Evolutionary conservation across 768 basidiomycete species (phyloP), one percentile per base, ranked within the genome.

Genomic region (Mycena pura): DNA sequence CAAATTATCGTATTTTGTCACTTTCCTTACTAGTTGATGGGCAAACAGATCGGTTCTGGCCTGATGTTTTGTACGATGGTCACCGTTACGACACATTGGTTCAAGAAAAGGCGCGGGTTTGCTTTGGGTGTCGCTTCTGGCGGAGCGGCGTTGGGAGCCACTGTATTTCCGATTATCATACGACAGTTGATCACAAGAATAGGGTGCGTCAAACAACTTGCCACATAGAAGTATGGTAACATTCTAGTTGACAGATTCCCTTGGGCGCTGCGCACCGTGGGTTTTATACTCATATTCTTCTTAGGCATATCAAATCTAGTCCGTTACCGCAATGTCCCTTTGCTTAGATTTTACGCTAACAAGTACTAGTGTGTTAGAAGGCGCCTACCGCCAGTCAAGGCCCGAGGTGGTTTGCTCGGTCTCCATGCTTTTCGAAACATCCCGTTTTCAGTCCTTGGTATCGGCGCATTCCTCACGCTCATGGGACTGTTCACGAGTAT

Each of bases 41-140:
- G n/a, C n/a, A n/a, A n/a, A n/a, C 49, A 51, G 49, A 15, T 51
- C 21, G 49, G 36, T 3, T 51, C 22, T 11, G 49, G 5, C 3
- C 17, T 51, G 25, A n/a, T 51, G 24, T 6, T 51, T 51, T 15
- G 49, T 51, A 77, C 78, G 0, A 70, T 76, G 11, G 51, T 80
- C 5, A 76, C 76, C 14, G 60, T 80, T 21, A 63, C 81, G 3
- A 74, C 80, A 1, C 83, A 84, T 57, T 86, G 83, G 83, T 86
- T 81, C 70, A 74, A 76, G 27, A 78, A 71, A 56, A 70, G 74
- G 21, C 74, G 79, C 22, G 76, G 78, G 0, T 62, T 81, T 3
- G 85, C 83, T 0, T 71, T 83, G 39, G 83, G 84, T 3, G 6
- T 84, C n/a, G 70, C 72, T 19, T 78, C 83, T 0, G 69, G 77